Evolutionary conservation across 1,284 basidiomycete species (phyloP).

Genomic region (Microbotryum scabiosae): DNA sequence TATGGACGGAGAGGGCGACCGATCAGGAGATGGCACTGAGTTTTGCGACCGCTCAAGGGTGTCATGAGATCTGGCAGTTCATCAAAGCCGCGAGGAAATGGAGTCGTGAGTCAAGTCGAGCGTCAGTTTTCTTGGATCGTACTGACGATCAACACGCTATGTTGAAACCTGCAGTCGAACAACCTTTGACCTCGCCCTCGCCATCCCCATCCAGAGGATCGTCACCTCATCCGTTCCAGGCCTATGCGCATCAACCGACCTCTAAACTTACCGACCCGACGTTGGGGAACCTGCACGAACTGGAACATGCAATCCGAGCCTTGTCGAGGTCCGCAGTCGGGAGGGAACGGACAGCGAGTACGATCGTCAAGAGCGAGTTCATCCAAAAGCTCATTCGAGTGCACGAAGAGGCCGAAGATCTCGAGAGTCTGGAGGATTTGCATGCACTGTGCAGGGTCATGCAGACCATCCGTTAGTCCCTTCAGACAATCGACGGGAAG

Average conservation of each 20-base stretch:
- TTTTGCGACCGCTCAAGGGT: slow-evolving; percentile 94
- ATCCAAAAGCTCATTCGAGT: slow-evolving; percentile 77
- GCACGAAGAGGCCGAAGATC: slow-evolving; percentile 78
- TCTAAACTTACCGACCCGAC: slow-evolving; percentile 40
- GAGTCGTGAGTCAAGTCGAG: slow-evolving; percentile 5
- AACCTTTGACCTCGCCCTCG: slow-evolving; percentile 14
- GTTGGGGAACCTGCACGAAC: slow-evolving; percentile 37
- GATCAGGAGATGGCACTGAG: slow-evolving; percentile 92
- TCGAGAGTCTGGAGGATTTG: slow-evolving; percentile 78
- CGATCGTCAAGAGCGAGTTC: slow-evolving; percentile 56
- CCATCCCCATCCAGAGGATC: slow-evolving; percentile 19
- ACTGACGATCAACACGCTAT: not conserved
- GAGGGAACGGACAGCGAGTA: slow-evolving; percentile 48
- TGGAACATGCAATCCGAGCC: slow-evolving; percentile 36
- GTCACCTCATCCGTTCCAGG: slow-evolving; percentile 9
- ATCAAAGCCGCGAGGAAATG: slow-evolving; percentile 48
- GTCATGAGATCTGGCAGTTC: slow-evolving; percentile 95
- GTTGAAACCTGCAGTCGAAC: slow-evolving; percentile 34
- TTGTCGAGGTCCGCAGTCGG: slow-evolving; percentile 52
- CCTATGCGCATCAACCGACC: slow-evolving; percentile 9
- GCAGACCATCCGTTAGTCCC: slow-evolving; percentile 79
- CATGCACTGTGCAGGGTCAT: slow-evolving; percentile 86
- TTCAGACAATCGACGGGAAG: not conserved
- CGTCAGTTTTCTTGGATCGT: not conserved
- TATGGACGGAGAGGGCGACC: slow-evolving; percentile 86